phyloP scores from a whole-genome alignment of 2,329 filamentous ascomycete species.

The Diaporthe helianthi region DNA sequence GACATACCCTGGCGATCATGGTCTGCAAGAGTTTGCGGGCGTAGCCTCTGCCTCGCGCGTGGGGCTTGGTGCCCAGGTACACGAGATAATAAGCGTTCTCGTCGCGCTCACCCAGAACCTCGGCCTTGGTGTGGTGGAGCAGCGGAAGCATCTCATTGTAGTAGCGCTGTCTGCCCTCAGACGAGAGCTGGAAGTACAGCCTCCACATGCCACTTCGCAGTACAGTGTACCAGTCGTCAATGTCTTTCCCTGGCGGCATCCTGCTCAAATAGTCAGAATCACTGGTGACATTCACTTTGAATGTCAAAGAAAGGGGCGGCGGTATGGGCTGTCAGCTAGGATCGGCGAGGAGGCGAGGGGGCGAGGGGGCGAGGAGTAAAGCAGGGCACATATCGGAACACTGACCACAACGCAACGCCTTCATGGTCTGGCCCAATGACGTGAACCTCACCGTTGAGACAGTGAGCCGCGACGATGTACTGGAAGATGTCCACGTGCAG shows the following conservation, averaged over 20 bases:
- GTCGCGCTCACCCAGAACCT: constrained; percentile 72
- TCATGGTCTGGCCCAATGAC: constrained; percentile 79
- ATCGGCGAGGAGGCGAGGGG: neutral
- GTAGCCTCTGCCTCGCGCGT: constrained; percentile 75
- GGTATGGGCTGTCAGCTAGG: neutral
- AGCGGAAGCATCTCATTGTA: constrained; percentile 79
- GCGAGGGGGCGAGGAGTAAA: neutral
- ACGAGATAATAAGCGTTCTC: constrained; percentile 80
- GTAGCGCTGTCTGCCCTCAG: constrained; percentile 76
- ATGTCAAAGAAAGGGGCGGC: neutral
- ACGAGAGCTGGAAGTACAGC: constrained; percentile 75
- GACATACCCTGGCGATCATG: constrained; percentile 67
- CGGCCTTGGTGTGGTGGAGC: constrained; percentile 74
- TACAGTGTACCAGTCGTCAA: constrained; percentile 75
- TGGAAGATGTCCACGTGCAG: constrained; percentile 80
- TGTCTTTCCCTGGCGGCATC: constrained; percentile 77
- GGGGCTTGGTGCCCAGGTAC: constrained; percentile 79
- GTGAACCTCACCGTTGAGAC: constrained; percentile 75
- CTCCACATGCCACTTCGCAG: constrained; percentile 81
- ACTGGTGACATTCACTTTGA: neutral
- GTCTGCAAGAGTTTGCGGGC: constrained; percentile 74
- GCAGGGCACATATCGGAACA: constrained; percentile 34
- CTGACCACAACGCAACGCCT: constrained; percentile 80
- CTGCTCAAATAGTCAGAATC: constrained; percentile 48
- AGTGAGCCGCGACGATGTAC: constrained; percentile 78